Conservation (phyloP, 805 yeast species). For the Blastobotrys chiropterorum region DNA sequence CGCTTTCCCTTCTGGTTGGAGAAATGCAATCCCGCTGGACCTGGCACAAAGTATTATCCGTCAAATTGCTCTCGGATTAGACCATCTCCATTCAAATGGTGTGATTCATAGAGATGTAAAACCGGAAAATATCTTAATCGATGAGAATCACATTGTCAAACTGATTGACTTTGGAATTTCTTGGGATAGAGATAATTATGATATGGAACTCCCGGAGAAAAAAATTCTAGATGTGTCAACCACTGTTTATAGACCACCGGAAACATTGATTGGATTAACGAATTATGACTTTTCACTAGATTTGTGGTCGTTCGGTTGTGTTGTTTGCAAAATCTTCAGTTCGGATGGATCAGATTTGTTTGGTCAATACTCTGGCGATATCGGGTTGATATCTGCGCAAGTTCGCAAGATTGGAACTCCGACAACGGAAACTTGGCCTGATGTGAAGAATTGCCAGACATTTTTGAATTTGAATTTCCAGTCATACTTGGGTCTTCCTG, state of each 20-base stretch:
- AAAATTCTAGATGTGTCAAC: slow-evolving; percentile 53
- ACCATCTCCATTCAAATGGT: slow-evolving; percentile 20
- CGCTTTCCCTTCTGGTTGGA: slow-evolving; percentile 29
- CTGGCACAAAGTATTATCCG: slow-evolving; percentile 22
- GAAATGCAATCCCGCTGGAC: slow-evolving; percentile 35
- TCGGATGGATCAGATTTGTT: slow-evolving; percentile 35
- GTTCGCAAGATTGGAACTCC: slow-evolving; percentile 50
- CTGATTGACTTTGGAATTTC: slow-evolving; percentile 69
- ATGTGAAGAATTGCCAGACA: slow-evolving; percentile 9
- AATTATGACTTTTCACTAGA: slow-evolving; percentile 54
- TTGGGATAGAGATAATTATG: slow-evolving; percentile 36
- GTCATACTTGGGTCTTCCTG: background rate
- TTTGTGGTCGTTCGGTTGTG: slow-evolving; percentile 66
- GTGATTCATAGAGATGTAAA: slow-evolving; percentile 45
- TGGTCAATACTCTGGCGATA: slow-evolving; percentile 44
- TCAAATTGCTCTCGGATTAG: slow-evolving; percentile 22
- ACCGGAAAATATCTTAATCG: slow-evolving; percentile 63
- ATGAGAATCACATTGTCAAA: slow-evolving; percentile 25
- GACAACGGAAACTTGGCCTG: slow-evolving; percentile 15
- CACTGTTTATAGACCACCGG: slow-evolving; percentile 68
- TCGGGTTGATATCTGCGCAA: slow-evolving; percentile 50
- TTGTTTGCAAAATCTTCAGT: slow-evolving; percentile 49
- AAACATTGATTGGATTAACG: slow-evolving; percentile 54
- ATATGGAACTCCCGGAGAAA: slow-evolving; percentile 27
- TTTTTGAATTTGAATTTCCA: slow-evolving; percentile 15